Percentiles rank a stretch among this genome's conserved stretches.
These are phyloP conservation scores for Jamesozyma spencerorum DNA, from an alignment of 805 yeast genomes.

Conservation along the genomic window DNA sequence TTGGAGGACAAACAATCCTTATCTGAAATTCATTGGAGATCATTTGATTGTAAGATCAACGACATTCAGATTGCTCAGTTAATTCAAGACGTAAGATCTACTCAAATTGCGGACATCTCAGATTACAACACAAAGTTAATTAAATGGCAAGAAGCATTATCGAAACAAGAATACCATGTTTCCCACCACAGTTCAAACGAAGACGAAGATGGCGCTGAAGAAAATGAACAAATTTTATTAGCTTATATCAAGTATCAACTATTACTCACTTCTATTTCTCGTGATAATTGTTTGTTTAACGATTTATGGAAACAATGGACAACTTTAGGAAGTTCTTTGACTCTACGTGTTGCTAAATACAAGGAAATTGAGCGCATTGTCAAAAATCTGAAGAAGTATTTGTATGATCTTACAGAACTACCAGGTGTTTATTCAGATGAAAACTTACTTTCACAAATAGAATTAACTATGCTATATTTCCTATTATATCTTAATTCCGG, in stretches of 20 bases:
- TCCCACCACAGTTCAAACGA: conserved; percentile 36
- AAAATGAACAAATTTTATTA: conserved; percentile 62
- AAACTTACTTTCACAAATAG: conserved; percentile 37
- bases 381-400: conserved; percentile 39
- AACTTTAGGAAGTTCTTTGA: conserved; percentile 14
- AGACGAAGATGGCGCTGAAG: conserved; percentile 42
- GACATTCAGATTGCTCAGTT: conserved; percentile 66
- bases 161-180: conserved; percentile 47
- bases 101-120: conserved; percentile 31
- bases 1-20: conserved; percentile 27
- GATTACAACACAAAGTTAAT: conserved; percentile 49
- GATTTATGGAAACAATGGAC: conserved; percentile 27
- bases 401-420: conserved; percentile 57
- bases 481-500: conserved; percentile 16
- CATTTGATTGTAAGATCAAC: conserved; percentile 51
- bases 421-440: conserved; percentile 92
- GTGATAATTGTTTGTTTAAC: conserved; percentile 51
- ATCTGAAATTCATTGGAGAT: conserved; percentile 47
- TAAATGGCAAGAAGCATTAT: conserved; percentile 64
- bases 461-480: conserved; percentile 18
- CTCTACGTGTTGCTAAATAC: conserved; percentile 22
- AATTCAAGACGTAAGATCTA: conserved; percentile 35
- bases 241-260: conserved; percentile 68
- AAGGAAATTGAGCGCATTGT: conserved; percentile 32
- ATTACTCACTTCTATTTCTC: conserved; percentile 55